A percentile compares a stretch with the other conserved stretches of the same genome.
Conservation (phyloP, 306 rosid species). For the Pachyrhizus erosus region DNA sequence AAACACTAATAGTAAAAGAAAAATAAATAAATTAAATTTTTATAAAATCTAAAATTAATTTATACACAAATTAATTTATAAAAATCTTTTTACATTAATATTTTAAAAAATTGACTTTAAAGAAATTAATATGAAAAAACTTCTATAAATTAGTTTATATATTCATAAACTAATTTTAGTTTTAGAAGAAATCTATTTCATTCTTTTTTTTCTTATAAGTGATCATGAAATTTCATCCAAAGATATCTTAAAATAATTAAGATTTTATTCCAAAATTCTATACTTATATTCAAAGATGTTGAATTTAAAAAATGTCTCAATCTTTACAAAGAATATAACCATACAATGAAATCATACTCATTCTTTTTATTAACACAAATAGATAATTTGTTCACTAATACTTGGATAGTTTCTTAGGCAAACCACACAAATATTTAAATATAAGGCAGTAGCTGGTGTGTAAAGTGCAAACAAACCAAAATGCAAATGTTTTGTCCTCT, state of each 20-base stretch:
- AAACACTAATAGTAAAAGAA: too few relatives aligned
- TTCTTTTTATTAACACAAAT: not conserved
- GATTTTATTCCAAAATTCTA: not conserved
- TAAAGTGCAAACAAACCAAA: not conserved
- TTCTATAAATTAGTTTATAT: too few relatives aligned
- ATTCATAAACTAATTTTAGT: too few relatives aligned
- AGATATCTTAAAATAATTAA: not conserved
- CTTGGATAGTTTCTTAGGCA: not conserved
- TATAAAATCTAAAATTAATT: too few relatives aligned
- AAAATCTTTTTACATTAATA: too few relatives aligned
- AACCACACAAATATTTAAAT: not conserved
- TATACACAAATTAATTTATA: too few relatives aligned
- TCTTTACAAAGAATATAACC: not conserved
- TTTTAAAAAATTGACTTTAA: too few relatives aligned
- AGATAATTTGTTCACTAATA: not conserved
- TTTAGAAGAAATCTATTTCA: too few relatives aligned
- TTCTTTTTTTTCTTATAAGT: too few relatives aligned
- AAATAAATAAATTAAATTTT: too few relatives aligned
- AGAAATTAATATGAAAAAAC: too few relatives aligned
- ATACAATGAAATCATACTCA: not conserved
- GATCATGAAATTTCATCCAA: too few relatives aligned
- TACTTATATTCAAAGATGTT: not conserved
- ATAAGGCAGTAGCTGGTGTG: not conserved
- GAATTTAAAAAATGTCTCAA: not conserved
- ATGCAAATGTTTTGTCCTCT: not conserved